Evolutionary conservation across 768 basidiomycete species (phyloP).

Genomic region (Rhodotorula graminis): DNA sequence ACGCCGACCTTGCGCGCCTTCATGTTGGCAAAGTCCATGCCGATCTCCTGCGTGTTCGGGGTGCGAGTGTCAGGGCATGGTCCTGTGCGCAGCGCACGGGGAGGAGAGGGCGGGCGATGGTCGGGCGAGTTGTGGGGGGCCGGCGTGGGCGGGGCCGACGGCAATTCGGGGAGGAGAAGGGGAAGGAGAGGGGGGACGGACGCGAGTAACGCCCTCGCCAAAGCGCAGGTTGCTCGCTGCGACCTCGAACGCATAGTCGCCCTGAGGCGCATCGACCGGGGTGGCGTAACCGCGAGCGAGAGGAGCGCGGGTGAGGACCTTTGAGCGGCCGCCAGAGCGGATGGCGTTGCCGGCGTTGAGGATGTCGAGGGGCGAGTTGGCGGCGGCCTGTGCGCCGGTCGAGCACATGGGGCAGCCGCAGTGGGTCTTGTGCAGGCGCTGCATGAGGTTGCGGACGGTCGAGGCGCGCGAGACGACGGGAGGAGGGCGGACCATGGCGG

Average conservation of each 20-base stretch:
- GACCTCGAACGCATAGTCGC: slow-evolving; percentile 85
- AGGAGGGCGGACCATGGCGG: not conserved
- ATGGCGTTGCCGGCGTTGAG: not conserved
- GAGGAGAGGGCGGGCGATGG: too few relatives aligned
- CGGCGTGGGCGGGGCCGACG: not conserved
- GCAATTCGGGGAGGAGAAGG: too few relatives aligned
- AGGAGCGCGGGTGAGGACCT: not conserved
- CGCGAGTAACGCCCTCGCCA: slow-evolving; percentile 80
- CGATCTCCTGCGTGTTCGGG: slow-evolving; percentile 55
- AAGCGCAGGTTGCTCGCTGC: slow-evolving; percentile 83
- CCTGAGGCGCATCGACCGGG: slow-evolving; percentile 65
- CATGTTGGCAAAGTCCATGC: slow-evolving; percentile 92
- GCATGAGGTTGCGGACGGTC: not conserved
- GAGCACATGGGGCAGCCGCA: slow-evolving; percentile 39
- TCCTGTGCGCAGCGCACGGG: not conserved
- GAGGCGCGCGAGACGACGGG: not conserved
- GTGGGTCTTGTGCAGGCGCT: slow-evolving; percentile 26
- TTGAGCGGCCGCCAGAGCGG: slow-evolving; percentile 11
- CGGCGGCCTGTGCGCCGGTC: slow-evolving; percentile 5
- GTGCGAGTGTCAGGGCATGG: not conserved
- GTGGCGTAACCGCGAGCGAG: slow-evolving; percentile 53
- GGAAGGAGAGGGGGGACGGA: not conserved
- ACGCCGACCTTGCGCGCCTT: slow-evolving; percentile 84
- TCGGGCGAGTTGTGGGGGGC: not conserved
- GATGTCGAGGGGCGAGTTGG: slow-evolving; percentile 9